Conservation (phyloP, 192 early-diverging fungal species). For the Podila epigama region DNA sequence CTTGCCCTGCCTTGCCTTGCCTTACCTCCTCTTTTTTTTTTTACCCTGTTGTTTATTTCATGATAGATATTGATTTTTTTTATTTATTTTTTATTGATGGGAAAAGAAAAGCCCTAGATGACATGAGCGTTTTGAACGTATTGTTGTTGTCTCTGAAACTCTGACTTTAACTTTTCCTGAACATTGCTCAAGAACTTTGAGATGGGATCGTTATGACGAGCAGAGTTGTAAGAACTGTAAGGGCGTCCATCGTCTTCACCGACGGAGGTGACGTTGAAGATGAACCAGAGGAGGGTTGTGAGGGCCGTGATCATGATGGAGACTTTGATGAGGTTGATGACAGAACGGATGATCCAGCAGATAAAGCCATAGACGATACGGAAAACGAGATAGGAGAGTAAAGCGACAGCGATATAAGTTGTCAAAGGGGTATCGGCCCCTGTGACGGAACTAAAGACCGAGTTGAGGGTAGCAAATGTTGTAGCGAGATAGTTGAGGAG, state of each 20-base stretch:
- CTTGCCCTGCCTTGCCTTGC: not conserved
- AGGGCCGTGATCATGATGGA: conserved; percentile 29
- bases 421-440: conserved; percentile 27
- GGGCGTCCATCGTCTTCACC: not conserved
- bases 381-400: conserved; percentile 32
- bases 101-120: not conserved
- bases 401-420: conserved; percentile 27
- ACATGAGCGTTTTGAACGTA: conserved; percentile 24
- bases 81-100: not conserved
- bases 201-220: conserved; percentile 31
- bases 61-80: not conserved
- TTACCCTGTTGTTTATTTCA: not conserved
- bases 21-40: not conserved
- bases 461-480: conserved; percentile 16
- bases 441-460: conserved; percentile 25
- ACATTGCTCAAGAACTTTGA: conserved; percentile 8
- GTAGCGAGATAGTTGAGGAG: conserved; percentile 12
- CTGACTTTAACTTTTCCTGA: conserved; percentile 31
- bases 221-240: not conserved
- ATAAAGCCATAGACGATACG: conserved; percentile 30
- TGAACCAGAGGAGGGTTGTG: conserved; percentile 27
- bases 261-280: conserved; percentile 22
- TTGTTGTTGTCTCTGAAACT: conserved; percentile 37
- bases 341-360: conserved; percentile 32
- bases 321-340: conserved; percentile 36